phyloP scores from a whole-genome alignment of 1,284 basidiomycete species.

The Gomphus bonarii region DNA sequence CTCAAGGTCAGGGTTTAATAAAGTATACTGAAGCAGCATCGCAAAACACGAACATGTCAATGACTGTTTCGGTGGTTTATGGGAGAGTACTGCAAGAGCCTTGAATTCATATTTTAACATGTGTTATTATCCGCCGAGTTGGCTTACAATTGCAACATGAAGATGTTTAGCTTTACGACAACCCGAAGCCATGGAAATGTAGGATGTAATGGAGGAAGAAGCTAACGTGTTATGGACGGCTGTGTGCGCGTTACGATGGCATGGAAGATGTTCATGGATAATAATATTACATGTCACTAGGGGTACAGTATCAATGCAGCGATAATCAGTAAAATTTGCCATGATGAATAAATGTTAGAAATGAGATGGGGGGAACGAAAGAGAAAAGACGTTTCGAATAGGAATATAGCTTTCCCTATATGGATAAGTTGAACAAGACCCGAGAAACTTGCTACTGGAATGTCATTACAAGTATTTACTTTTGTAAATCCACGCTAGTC shows the following conservation, averaged over 20 bases:
- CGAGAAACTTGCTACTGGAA: not conserved
- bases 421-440: not conserved
- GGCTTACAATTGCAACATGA: not conserved
- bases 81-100: slow-evolving; percentile 4
- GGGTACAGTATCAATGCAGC: not conserved
- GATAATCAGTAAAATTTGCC: not conserved
- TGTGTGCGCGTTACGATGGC: not conserved
- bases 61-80: slow-evolving; percentile 6
- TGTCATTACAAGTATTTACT: slow-evolving; percentile 18
- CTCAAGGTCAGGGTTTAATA: not conserved
- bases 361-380: not conserved
- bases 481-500: slow-evolving; percentile 83
- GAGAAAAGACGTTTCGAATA: not conserved
- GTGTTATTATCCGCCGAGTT: not conserved
- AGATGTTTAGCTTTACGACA: not conserved
- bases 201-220: not conserved
- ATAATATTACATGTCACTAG: not conserved
- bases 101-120: not conserved
- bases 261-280: too few species aligned
- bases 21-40: not conserved
- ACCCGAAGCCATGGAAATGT: not conserved
- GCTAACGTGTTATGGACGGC: not conserved
- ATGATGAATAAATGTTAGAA: not conserved
- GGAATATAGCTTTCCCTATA: not conserved
- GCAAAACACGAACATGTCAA: slow-evolving; percentile 2